These are phyloP conservation scores for Rhodotorula mucilaginosa DNA, from an alignment of 1,284 basidiomycete genomes.

Conservation along the genomic window DNA sequence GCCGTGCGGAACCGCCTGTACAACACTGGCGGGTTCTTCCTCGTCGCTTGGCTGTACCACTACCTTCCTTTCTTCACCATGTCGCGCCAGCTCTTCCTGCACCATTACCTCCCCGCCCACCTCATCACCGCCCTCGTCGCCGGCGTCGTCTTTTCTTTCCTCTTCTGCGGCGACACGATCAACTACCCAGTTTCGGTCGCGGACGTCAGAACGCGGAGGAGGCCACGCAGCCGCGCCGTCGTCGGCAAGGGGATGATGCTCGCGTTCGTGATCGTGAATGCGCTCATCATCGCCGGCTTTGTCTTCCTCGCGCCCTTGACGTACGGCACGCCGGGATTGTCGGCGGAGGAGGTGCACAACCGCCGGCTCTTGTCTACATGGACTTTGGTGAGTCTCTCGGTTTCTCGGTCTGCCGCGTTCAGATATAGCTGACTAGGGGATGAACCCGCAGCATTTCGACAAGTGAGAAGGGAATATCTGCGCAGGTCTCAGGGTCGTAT, in stretches of 20 bases:
- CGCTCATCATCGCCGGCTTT: slow-evolving; percentile 64
- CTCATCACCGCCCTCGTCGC: slow-evolving; percentile 87
- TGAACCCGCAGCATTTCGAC: not conserved
- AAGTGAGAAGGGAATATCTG: not conserved
- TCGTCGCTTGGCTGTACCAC: slow-evolving; percentile 90
- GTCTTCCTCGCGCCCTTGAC: slow-evolving; percentile 80
- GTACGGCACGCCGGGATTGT: slow-evolving; percentile 75
- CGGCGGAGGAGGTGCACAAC: slow-evolving; percentile 41
- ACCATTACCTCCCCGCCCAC: slow-evolving; percentile 86
- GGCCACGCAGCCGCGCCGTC: slow-evolving; percentile 66
- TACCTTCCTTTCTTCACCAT: slow-evolving; percentile 98
- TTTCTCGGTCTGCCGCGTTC: not conserved
- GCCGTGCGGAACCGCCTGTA: slow-evolving; percentile 86
- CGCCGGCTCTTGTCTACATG: slow-evolving; percentile 44
- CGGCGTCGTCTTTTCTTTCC: slow-evolving; percentile 86
- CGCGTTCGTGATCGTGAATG: slow-evolving; percentile 52
- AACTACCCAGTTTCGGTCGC: slow-evolving; percentile 81
- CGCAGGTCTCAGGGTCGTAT: no score
- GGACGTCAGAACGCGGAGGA: slow-evolving; percentile 61
- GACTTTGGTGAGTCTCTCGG: slow-evolving; percentile 39
- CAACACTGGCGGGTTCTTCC: slow-evolving; percentile 94
- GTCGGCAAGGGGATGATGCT: slow-evolving; percentile 66
- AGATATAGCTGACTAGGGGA: not conserved
- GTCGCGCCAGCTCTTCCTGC: slow-evolving; percentile 93
- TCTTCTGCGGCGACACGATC: slow-evolving; percentile 77